These are phyloP conservation scores for Lactarius sanguifluus DNA, from an alignment of 768 basidiomycete species.

Conservation along the genomic window DNA sequence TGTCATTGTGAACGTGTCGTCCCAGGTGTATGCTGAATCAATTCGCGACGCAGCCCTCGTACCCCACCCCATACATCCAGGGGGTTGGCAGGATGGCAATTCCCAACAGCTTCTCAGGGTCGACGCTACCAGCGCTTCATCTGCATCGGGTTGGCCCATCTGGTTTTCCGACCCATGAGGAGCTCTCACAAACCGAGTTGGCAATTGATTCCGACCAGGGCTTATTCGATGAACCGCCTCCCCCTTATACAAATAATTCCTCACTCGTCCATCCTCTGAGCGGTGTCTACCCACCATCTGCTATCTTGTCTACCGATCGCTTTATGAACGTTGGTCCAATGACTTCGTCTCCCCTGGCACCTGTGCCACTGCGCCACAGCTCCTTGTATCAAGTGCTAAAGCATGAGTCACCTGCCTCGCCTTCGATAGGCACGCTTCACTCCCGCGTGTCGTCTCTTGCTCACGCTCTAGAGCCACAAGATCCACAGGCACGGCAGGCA, in stretches of 20 bases:
- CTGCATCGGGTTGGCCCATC: conserved; percentile 5
- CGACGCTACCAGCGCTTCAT: conserved; percentile 1
- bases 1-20: background rate
- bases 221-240: conserved; percentile 24
- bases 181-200: background rate
- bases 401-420: conserved; percentile 17
- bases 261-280: conserved; percentile 2
- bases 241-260: conserved; percentile 16
- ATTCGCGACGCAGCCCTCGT: conserved; percentile 5
- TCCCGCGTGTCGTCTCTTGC: conserved; percentile 15
- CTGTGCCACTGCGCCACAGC: conserved; percentile 24
- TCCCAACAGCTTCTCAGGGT: conserved; percentile 4
- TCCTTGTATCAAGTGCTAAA: conserved; percentile 25
- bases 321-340: background rate
- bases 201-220: background rate
- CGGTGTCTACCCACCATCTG: conserved; percentile 8
- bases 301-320: conserved; percentile 1
- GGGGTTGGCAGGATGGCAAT: conserved; percentile 11
- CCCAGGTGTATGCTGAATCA: conserved; percentile 1
- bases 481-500: conserved; percentile 11
- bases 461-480: conserved; percentile 22
- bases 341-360: conserved; percentile 19
- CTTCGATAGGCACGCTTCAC: conserved; percentile 7
- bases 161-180: conserved; percentile 1
- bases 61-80: conserved; percentile 13